Evolutionary conservation across 148 eudicot genomes (phyloP).

Genomic region (Polygonum aviculare): DNA sequence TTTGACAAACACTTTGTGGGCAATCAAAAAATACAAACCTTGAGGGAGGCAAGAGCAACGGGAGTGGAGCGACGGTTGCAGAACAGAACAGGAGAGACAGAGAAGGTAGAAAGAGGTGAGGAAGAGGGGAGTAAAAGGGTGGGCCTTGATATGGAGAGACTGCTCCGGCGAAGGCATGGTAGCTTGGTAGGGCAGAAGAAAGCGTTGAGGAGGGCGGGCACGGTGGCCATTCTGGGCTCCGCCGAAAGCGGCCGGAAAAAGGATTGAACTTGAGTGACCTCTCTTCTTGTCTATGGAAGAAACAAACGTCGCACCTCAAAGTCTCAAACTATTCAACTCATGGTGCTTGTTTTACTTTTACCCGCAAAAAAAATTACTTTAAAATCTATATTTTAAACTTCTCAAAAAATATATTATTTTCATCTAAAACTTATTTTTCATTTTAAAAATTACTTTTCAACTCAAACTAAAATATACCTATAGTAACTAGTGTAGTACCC

Average conservation of each 20-base stretch:
- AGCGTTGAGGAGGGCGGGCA: constrained; percentile 14
- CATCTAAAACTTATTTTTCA: too few species aligned
- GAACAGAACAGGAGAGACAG: constrained; percentile 1
- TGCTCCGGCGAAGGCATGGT: constrained; percentile 9
- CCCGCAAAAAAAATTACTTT: too few species aligned
- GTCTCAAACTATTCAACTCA: too few species aligned
- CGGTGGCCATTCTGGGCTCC: constrained; percentile 4
- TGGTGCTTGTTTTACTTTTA: too few species aligned
- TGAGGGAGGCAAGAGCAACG: constrained; percentile 17
- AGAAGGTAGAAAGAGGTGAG: constrained; percentile 8
- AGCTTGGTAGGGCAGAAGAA: constrained; percentile 7
- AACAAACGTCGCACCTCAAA: not conserved
- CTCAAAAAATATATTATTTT: too few species aligned
- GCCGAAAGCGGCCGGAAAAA: not conserved
- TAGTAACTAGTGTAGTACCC: too few species aligned
- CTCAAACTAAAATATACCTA: too few species aligned
- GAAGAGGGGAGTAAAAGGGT: constrained; percentile 11
- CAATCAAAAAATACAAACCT: constrained; percentile 21
- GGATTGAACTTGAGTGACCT: not conserved
- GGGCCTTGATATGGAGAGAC: constrained; percentile 16
- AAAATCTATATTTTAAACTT: too few species aligned
- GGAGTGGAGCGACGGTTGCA: constrained; percentile 3
- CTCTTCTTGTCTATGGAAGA: not conserved
- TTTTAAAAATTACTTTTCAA: too few species aligned
- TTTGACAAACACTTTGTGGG: constrained; percentile 30